These are phyloP conservation scores for Aspergillus sergii DNA, from an alignment of 2,329 filamentous ascomycete genomes.

Conservation along the genomic window DNA sequence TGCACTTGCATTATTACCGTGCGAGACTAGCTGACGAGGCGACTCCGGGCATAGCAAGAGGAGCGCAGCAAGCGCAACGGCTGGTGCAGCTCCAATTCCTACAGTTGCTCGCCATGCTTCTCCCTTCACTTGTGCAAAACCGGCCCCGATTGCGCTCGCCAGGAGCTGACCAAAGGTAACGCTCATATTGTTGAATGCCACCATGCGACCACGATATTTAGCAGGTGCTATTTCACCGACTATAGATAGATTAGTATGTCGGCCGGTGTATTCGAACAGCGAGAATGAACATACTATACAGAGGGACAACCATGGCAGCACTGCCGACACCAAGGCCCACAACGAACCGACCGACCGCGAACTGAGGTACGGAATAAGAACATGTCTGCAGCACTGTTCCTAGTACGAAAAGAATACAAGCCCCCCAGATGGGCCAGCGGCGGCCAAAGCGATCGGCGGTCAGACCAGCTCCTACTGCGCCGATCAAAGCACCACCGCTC, in stretches of 20 bases:
- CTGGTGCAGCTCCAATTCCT: background rate
- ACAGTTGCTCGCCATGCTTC: background rate
- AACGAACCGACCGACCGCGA: conserved; percentile 49
- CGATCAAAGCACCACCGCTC: conserved; percentile 51
- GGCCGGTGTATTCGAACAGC: no score
- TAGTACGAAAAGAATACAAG: conserved; percentile 41
- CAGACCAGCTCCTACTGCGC: conserved; percentile 50
- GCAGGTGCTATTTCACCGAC: conserved; percentile 1
- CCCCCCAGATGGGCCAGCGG: conserved; percentile 62
- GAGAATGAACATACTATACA: conserved; percentile 12
- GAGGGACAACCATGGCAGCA: conserved; percentile 50
- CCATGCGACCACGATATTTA: conserved; percentile 1
- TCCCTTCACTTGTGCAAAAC: background rate
- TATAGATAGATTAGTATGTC: background rate
- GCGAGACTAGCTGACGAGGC: background rate
- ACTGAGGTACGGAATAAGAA: conserved; percentile 43
- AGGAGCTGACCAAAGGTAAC: conserved; percentile 1
- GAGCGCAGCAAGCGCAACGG: background rate
- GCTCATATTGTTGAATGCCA: conserved; percentile 1
- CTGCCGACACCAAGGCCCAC: conserved; percentile 53
- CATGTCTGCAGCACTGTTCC: conserved; percentile 41
- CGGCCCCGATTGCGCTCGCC: background rate
- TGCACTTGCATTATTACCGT: background rate
- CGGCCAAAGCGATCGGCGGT: conserved; percentile 67
- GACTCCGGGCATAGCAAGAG: background rate